These are phyloP conservation scores for Suillus hirtellus DNA, from an alignment of 768 basidiomycete species.

Conservation along the genomic window DNA sequence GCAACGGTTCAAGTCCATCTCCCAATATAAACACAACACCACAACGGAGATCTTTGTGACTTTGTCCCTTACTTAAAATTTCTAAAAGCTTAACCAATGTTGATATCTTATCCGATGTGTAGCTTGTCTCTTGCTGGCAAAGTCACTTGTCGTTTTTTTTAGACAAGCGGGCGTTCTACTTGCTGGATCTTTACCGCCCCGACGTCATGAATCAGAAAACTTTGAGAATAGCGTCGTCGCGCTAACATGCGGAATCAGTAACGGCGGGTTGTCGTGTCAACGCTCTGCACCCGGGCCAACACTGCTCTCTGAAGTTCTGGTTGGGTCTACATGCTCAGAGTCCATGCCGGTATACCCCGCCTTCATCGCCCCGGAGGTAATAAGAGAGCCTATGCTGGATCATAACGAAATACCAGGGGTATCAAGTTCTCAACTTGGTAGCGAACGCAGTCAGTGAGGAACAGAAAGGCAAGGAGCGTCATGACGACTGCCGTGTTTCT, in stretches of 20 bases:
- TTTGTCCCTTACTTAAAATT: not conserved
- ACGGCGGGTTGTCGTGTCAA: not conserved
- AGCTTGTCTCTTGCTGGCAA: not conserved
- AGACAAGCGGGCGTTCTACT: not conserved
- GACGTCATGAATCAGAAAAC: not conserved
- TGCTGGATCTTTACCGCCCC: not conserved
- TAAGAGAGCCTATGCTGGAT: conserved; percentile 56
- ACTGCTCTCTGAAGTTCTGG: conserved; percentile 20
- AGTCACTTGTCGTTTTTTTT: not conserved
- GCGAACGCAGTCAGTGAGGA: conserved; percentile 51
- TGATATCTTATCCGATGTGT: not conserved
- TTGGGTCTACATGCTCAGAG: conserved; percentile 24
- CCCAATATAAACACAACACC: not conserved
- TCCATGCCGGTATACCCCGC: conserved; percentile 26
- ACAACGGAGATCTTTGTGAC: not conserved
- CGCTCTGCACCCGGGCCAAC: conserved; percentile 9
- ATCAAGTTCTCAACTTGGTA: conserved; percentile 37
- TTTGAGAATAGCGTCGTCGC: not conserved
- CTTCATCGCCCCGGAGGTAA: conserved; percentile 60
- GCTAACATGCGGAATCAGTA: not conserved
- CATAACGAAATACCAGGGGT: conserved; percentile 53
- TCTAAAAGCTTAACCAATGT: not conserved
- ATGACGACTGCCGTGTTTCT: conserved; percentile 40
- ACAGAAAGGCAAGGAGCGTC: conserved; percentile 40
- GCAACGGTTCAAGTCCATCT: not conserved